Evolutionary conservation across 2,329 filamentous ascomycete genomes (phyloP).

Genomic region (Colletotrichum musae): DNA sequence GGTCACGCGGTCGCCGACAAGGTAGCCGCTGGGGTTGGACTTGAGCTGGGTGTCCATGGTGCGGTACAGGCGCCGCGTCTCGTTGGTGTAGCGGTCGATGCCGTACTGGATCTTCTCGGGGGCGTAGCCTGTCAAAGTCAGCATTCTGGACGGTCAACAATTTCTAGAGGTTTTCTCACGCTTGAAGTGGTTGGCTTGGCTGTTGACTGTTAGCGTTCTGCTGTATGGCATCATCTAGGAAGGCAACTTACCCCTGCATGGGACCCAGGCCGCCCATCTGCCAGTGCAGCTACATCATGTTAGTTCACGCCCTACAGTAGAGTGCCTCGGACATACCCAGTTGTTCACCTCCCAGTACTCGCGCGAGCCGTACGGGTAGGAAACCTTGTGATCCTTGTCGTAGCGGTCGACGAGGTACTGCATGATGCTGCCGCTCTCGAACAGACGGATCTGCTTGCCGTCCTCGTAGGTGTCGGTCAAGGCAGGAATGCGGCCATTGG

Average conservation of each 20-base stretch:
- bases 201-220: constrained; percentile 37
- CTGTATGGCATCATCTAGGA: background rate
- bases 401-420: constrained; percentile 88
- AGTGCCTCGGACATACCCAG: constrained; percentile 68
- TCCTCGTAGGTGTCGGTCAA: constrained; percentile 84
- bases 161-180: constrained; percentile 57
- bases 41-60: constrained; percentile 81
- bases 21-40: constrained; percentile 68
- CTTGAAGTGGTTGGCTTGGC: constrained; percentile 86
- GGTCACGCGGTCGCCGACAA: constrained; percentile 78
- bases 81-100: constrained; percentile 85
- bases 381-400: constrained; percentile 86
- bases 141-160: background rate
- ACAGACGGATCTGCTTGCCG: constrained; percentile 80
- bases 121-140: constrained; percentile 71
- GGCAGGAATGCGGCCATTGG: constrained; percentile 92
- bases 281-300: constrained; percentile 69
- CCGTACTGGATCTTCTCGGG: constrained; percentile 87
- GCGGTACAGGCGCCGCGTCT: constrained; percentile 85
- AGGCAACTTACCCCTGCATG: constrained; percentile 73
- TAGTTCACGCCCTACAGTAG: constrained; percentile 16
- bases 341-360: constrained; percentile 86
- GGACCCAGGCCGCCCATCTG: constrained; percentile 86
- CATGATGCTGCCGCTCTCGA: constrained; percentile 88
- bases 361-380: constrained; percentile 78